A percentile compares a stretch with the other conserved stretches of the same genome.
Evolutionary conservation across 192 early-diverging fungal species (phyloP).

Genomic region (Oehlia diaphana): DNA sequence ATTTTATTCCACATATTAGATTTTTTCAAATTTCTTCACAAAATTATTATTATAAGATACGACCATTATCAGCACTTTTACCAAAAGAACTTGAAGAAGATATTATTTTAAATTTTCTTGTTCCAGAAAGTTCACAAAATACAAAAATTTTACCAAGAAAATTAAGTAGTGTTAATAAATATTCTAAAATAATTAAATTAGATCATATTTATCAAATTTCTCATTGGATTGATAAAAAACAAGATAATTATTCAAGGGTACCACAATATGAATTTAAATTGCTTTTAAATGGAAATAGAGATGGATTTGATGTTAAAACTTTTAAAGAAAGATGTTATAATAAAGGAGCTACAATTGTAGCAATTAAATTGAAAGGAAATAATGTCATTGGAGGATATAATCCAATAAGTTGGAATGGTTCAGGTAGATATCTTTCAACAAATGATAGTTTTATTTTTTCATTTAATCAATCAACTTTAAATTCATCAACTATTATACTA

Average conservation of each 20-base stretch:
- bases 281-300: not conserved
- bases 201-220: not conserved
- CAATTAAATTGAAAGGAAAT: not conserved
- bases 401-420: not conserved
- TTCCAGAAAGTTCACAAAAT: not conserved
- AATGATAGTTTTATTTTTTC: constrained; percentile 3
- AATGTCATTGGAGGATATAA: constrained; percentile 15
- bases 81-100: not conserved
- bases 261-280: constrained; percentile 15
- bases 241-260: too few species aligned
- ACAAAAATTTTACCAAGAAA: not conserved
- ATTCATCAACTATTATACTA: not conserved
- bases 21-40: constrained; percentile 22
- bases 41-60: constrained; percentile 19
- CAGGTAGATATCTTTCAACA: not conserved
- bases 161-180: not conserved
- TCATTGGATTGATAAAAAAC: constrained; percentile 11
- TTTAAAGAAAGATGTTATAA: constrained; percentile 11
- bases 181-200: not conserved
- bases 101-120: not conserved
- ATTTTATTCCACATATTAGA: not conserved
- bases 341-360: constrained; percentile 13
- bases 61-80: constrained; percentile 13
- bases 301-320: not conserved
- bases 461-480: not conserved